phyloP scores from a whole-genome alignment of 441 rosid genomes.

The Capsella rubella region DNA sequence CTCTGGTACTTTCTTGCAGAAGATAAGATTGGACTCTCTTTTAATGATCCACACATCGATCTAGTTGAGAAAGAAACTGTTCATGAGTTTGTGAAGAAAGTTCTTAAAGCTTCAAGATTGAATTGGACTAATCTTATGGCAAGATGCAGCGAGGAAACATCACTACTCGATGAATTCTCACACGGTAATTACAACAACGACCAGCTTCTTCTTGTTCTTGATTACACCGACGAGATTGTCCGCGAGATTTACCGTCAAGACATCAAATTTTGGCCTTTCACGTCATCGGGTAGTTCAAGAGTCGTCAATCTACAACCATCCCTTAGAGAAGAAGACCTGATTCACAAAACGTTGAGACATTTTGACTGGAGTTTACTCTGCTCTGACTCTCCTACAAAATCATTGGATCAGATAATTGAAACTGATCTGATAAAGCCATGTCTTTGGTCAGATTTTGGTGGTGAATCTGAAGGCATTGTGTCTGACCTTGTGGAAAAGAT shows the following conservation, averaged over 20 bases:
- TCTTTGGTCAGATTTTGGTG: conserved; percentile 58
- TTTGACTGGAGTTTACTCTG: conserved; percentile 58
- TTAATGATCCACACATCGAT: conserved; percentile 28
- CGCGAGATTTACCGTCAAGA: conserved; percentile 51
- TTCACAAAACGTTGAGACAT: conserved; percentile 57
- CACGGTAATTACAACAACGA: conserved; percentile 27
- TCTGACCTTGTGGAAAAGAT: conserved; percentile 54
- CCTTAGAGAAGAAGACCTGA: conserved; percentile 43
- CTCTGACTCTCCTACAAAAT: conserved; percentile 21
- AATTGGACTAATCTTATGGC: conserved; percentile 64
- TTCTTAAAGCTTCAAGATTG: conserved; percentile 55
- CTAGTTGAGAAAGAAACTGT: conserved; percentile 41
- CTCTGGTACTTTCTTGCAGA: conserved; percentile 43
- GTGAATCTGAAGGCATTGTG: conserved; percentile 58
- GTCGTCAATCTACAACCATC: conserved; percentile 24
- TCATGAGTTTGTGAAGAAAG: conserved; percentile 48
- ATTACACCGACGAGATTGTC: conserved; percentile 63
- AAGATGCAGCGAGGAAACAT: conserved; percentile 56
- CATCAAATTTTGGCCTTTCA: conserved; percentile 52
- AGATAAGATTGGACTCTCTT: conserved; percentile 39
- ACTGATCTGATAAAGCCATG: conserved; percentile 62
- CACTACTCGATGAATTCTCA: conserved; percentile 49
- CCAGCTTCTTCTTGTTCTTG: conserved; percentile 61
- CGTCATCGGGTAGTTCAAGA: conserved; percentile 45
- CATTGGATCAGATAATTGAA: conserved; percentile 56